Percentiles rank a stretch among this genome's conserved stretches.
These are phyloP conservation scores for Sugiyamaella xylanicola DNA, from an alignment of 1,139 yeast species.

Conservation along the genomic window DNA sequence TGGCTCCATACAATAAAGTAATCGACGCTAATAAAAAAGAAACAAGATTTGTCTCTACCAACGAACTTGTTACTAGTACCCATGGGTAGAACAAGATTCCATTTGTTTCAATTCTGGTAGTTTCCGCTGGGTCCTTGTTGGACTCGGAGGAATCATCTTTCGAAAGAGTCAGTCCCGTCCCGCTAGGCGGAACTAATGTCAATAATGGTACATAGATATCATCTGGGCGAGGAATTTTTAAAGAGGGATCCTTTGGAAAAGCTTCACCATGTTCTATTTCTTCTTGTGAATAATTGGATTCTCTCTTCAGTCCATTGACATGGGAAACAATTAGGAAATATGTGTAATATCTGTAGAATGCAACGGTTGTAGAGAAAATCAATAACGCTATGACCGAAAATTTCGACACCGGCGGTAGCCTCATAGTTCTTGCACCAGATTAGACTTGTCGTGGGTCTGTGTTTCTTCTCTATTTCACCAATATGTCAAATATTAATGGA, in stretches of 20 bases:
- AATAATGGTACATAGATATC: constrained; percentile 19
- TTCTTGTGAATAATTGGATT: not conserved
- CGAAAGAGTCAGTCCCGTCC: constrained; percentile 23
- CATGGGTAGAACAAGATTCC: constrained; percentile 55
- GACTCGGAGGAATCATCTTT: constrained; percentile 17
- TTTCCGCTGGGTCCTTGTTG: constrained; percentile 42
- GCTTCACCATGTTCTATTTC: constrained; percentile 8
- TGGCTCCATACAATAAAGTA: constrained; percentile 57
- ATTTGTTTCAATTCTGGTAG: constrained; percentile 31
- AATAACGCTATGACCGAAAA: constrained; percentile 33
- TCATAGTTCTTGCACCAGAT: too few relatives aligned
- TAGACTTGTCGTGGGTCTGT: too few relatives aligned
- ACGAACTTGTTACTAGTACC: constrained; percentile 71
- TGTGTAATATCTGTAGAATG: constrained; percentile 39
- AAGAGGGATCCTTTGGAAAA: constrained; percentile 13
- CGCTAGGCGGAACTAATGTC: constrained; percentile 23
- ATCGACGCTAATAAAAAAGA: constrained; percentile 53
- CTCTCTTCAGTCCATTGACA: constrained; percentile 17
- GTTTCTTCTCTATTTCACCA: too few relatives aligned
- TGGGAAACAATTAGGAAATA: constrained; percentile 32
- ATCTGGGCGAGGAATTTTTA: constrained; percentile 18
- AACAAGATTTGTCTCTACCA: constrained; percentile 64
- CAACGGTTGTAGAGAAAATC: constrained; percentile 40
- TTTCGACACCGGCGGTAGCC: constrained; percentile 26
- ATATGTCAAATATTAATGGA: too few relatives aligned